Base-by-base conservation (phyloP, 371 early-diverging fungal genomes). In the Mortierella sp. region DNA sequence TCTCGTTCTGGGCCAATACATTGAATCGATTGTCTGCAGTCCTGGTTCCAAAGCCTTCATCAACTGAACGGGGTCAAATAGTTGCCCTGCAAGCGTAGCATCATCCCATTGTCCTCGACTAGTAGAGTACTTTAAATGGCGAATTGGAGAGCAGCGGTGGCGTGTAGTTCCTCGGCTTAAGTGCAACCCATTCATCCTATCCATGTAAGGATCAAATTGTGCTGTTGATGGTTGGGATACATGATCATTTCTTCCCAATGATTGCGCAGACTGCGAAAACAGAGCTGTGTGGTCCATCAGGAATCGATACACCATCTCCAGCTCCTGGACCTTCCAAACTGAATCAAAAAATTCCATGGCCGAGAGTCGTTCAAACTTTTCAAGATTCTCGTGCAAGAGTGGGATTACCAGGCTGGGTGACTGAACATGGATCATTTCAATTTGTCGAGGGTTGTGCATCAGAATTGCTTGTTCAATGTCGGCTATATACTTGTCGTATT, bases 21-120 rank as follows among this genome's bases (percentile, higher is more conserved):
- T 31, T n/a, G 61, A 49, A 28, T 72, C 73, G 23, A 78, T 72
- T 10, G 65, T 43, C 42, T 69, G 51, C 37, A 78, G 43, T 6
- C 79, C 79, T 4, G 68, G 79, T 19, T 70, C 79, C 9, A 78
- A 31, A 2, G 73, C 69, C 32, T 62, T 31, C 31, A 78, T 61
- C 13, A 78, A 29, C 45, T 66, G 72, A 0, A 69, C 7, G 3
- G 73, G 73, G 53, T 69, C 58, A 66, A 72, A 72, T 10, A 15
- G 34, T 19, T 57, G 54, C 8, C 45, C 58, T 10, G 51, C 32
- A 15, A 72, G 62, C 1, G 26, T 31, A 23, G 65, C 35, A 7
- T 55, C 53, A 34, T 77, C 72, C 69, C 70, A 64, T 28, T 57
- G 47, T n/a, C 54, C 61, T 15, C 79, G 65, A 17, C 40, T 47